A percentile compares a stretch with the other conserved stretches of the same genome.
Evolutionary conservation across 345 rosid species (phyloP).

Genomic region (Cardamine chenopodiifolia): DNA sequence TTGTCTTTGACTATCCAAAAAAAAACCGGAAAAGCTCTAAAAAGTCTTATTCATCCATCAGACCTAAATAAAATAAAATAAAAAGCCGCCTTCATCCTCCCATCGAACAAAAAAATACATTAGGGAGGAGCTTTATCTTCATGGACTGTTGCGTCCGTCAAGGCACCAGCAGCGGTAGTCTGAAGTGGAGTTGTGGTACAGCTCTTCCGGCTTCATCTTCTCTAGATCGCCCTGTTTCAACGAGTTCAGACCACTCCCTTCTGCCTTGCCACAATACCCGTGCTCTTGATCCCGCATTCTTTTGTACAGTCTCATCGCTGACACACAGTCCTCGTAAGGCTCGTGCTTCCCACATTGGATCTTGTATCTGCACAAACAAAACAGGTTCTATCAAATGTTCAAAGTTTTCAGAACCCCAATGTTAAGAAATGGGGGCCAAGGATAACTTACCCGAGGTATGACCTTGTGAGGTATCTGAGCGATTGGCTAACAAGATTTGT

Average conservation of each 20-base stretch:
- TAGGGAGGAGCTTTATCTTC: constrained; percentile 13
- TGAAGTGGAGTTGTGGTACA: constrained; percentile 56
- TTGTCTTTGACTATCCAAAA: constrained; percentile 7
- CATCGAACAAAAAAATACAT: neutral
- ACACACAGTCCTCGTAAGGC: constrained; percentile 69
- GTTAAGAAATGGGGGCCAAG: neutral
- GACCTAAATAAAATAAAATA: neutral
- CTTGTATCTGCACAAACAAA: constrained; percentile 51
- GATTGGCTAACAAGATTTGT: constrained; percentile 79
- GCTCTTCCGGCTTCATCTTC: constrained; percentile 60
- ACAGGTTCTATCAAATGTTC: neutral
- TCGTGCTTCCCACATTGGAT: constrained; percentile 62
- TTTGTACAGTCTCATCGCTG: constrained; percentile 76
- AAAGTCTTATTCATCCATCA: neutral
- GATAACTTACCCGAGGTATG: constrained; percentile 65
- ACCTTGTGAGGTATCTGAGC: constrained; percentile 64
- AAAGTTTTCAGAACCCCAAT: neutral
- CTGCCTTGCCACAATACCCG: constrained; percentile 18
- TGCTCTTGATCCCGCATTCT: constrained; percentile 64
- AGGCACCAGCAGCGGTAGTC: constrained; percentile 73
- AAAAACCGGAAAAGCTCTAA: neutral
- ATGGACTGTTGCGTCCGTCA: constrained; percentile 40
- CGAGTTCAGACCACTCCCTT: constrained; percentile 42
- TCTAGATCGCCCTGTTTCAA: constrained; percentile 56
- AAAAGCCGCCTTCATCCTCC: neutral